A percentile compares a stretch with the other conserved stretches of the same genome.
Conservation (phyloP, 495 filamentous ascomycete genomes). For the Cercophora newfieldiana region DNA sequence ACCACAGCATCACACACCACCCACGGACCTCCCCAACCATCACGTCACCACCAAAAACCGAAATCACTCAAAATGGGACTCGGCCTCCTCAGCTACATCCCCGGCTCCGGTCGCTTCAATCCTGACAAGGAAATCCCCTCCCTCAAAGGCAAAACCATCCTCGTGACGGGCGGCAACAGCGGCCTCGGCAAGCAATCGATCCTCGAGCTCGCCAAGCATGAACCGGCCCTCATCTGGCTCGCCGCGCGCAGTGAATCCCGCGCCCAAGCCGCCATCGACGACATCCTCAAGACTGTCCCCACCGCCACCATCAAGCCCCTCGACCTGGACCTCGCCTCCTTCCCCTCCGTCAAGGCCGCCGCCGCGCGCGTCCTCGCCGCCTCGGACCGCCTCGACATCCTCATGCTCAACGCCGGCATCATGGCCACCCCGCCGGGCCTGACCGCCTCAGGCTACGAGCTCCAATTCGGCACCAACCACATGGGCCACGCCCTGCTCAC, state of each 20-base stretch:
- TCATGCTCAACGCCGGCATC: conserved; percentile 64
- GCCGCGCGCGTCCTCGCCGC: conserved; percentile 25
- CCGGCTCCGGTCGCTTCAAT: conserved; percentile 18
- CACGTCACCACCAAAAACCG: neutral
- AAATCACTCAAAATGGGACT: conserved; percentile 1
- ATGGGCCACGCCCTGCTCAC: conserved; percentile 67
- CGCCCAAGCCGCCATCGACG: conserved; percentile 27
- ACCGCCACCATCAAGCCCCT: conserved; percentile 31
- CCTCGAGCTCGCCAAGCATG: conserved; percentile 52
- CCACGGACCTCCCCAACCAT: neutral
- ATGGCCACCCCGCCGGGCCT: conserved; percentile 55
- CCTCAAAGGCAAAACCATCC: conserved; percentile 57
- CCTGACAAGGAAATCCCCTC: conserved; percentile 59
- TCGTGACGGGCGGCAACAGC: conserved; percentile 65
- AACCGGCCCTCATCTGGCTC: conserved; percentile 58
- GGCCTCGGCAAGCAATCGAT: conserved; percentile 69
- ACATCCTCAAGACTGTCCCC: conserved; percentile 19
- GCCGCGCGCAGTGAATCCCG: conserved; percentile 55
- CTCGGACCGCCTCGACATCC: conserved; percentile 43
- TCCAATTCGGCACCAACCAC: conserved; percentile 71
- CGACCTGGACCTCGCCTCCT: conserved; percentile 39
- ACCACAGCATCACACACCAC: too few species aligned
- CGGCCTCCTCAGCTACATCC: conserved; percentile 4
- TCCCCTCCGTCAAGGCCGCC: conserved; percentile 32
- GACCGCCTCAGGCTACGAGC: conserved; percentile 66